Conservation (phyloP, 441 rosid genomes). For the Pelargonium myrrhifolium region DNA sequence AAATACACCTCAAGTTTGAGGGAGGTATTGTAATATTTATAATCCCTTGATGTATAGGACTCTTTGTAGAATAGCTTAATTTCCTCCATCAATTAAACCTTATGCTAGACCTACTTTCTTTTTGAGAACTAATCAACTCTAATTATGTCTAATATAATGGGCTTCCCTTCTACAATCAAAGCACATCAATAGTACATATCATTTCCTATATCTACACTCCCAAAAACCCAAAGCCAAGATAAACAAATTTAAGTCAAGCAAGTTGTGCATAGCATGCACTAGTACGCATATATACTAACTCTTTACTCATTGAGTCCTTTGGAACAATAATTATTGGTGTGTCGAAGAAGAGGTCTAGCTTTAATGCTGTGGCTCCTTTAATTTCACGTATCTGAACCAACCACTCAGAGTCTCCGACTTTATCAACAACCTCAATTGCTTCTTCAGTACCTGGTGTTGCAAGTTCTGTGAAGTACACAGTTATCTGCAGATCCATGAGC, state of each 20-base stretch:
- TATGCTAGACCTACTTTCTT: too few relatives aligned
- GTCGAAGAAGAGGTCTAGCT: constrained; percentile 93
- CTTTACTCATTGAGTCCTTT: constrained; percentile 78
- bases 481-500: constrained; percentile 51
- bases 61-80: too few relatives aligned
- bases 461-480: constrained; percentile 92
- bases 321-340: constrained; percentile 93
- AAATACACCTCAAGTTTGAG: too few relatives aligned
- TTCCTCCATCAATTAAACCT: too few relatives aligned
- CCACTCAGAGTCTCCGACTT: constrained; percentile 99
- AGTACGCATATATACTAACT: constrained; percentile 45
- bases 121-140: too few relatives aligned
- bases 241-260: constrained; percentile 6
- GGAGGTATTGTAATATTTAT: too few relatives aligned
- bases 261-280: constrained; percentile 11
- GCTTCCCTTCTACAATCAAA: too few relatives aligned
- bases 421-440: constrained; percentile 93
- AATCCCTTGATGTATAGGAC: too few relatives aligned
- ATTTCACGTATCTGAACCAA: constrained; percentile 89
- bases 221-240: background rate
- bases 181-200: too few relatives aligned
- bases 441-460: constrained; percentile 94
- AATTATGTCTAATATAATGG: too few relatives aligned
- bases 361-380: constrained; percentile 90
- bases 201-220: too few relatives aligned